Base-by-base conservation (phyloP, 2,329 filamentous ascomycete genomes). In the Leptographium wingfieldii region DNA sequence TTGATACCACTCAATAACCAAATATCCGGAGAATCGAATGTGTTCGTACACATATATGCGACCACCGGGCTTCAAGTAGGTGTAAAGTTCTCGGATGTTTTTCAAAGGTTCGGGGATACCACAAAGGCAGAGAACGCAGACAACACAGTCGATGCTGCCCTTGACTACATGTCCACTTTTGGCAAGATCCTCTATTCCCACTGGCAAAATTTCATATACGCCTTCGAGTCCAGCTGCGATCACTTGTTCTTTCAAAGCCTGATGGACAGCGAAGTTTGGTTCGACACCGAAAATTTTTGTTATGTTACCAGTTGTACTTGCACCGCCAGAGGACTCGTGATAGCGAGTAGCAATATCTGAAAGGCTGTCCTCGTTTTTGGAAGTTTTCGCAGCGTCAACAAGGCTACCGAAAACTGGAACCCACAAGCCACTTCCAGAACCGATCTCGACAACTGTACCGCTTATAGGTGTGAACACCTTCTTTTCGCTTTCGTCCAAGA, bases 1-100 rank as follows among this genome's bases (percentile, higher is more conserved):
- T 66, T 83, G 80, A 67, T 82, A 83, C 19, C 72, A 58, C 14
- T 66, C 62, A 65, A 82, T 72, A 29, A 70, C 67, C 66, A 72
- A 71, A 11, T 71, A 72, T 5, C 69, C 65, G 52, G 71, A 70
- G 56, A 69, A 70, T 59, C 69, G 67, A 48, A 86, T 80, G 65
- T 86, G 83, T 72, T 86, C 83, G 64, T 78, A 85, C 1, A 82
- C 76, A 62, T 84, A 82, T 82, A 82, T 85, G 46, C 78, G 72
- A 0, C 83, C 83, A 5, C 83, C 83, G 5, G 80, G 78, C 70
- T 82, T 84, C 61, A 86, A 73, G 58, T 79, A 77, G 38, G 73
- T 70, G 68, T 84, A 85, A 35, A 86, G 69, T 63, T 78, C 76
- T 60, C 69, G 70, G 62, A 83, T 76, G 61, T 84, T 81, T 64